Conservation (phyloP, 2,329 filamentous ascomycete species). For the Aspergillus unguis region DNA sequence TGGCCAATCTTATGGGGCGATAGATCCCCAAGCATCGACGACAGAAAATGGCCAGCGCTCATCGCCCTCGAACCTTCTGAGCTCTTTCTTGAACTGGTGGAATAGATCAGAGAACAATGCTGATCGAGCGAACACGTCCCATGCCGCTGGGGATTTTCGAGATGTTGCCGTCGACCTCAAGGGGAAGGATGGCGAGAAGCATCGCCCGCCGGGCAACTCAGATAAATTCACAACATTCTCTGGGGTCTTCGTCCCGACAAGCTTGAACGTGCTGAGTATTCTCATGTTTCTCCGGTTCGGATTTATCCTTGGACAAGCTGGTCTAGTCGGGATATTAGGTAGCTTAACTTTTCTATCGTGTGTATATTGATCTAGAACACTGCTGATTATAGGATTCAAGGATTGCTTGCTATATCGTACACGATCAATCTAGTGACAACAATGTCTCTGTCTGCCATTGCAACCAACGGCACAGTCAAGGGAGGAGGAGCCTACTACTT, state of each 20-base stretch:
- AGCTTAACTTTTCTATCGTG: background rate
- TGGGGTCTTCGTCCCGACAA: conserved; percentile 84
- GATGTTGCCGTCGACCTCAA: conserved; percentile 32
- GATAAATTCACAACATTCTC: conserved; percentile 73
- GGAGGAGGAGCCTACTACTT: conserved; percentile 86
- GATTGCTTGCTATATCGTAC: conserved; percentile 72
- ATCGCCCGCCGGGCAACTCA: conserved; percentile 27
- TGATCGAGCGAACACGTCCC: conserved; percentile 11
- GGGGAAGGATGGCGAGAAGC: conserved; percentile 27
- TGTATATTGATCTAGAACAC: background rate
- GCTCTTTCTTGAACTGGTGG: conserved; percentile 27
- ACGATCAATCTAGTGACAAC: conserved; percentile 78
- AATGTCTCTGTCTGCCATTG: conserved; percentile 82
- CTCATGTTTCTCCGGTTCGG: conserved; percentile 91
- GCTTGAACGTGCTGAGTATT: conserved; percentile 82
- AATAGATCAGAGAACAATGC: conserved; percentile 13
- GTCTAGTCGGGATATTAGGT: conserved; percentile 74
- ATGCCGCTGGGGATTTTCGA: conserved; percentile 21
- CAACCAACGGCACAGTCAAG: conserved; percentile 83
- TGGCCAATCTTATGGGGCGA: conserved; percentile 24
- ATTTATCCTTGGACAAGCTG: conserved; percentile 75
- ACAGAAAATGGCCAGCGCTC: conserved; percentile 19
- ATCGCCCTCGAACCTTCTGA: conserved; percentile 21
- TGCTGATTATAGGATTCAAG: conserved; percentile 41
- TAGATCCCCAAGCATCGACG: conserved; percentile 19